These are phyloP conservation scores for Colletotrichum ledebouriae DNA, from an alignment of 2,329 filamentous ascomycete genomes.

Conservation along the genomic window DNA sequence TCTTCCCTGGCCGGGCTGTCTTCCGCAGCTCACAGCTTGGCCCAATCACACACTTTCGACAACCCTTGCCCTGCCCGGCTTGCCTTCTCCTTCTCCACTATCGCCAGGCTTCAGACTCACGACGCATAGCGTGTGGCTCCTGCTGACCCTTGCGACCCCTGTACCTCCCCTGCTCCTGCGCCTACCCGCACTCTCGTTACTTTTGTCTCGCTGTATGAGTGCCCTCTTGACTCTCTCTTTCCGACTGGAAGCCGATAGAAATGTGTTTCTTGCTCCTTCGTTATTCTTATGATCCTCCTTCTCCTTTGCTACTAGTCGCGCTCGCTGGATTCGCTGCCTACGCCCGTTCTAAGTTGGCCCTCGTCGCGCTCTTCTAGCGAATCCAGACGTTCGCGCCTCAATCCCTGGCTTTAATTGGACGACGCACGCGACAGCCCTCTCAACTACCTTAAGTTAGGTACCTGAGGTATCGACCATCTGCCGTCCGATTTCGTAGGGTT, in stretches of 20 bases:
- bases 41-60: constrained; percentile 5
- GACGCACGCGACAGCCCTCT: constrained; percentile 22
- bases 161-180: constrained; percentile 34
- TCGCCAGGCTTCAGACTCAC: constrained; percentile 4
- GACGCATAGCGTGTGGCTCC: neutral
- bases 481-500: constrained; percentile 7
- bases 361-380: constrained; percentile 6
- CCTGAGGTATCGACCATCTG: neutral
- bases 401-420: constrained; percentile 13
- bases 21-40: neutral
- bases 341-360: neutral
- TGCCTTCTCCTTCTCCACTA: neutral
- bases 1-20: constrained; percentile 10
- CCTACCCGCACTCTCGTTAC: constrained; percentile 30
- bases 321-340: neutral
- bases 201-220: constrained; percentile 32
- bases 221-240: constrained; percentile 11
- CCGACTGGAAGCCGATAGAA: constrained; percentile 25
- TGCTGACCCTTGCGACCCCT: constrained; percentile 13
- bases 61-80: neutral
- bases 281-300: constrained; percentile 3
- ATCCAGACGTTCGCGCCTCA: neutral
- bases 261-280: constrained; percentile 26
- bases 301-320: neutral
- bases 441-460: neutral